Conservation (phyloP, 2,329 filamentous ascomycete genomes). For the Geosmithia morbida region DNA sequence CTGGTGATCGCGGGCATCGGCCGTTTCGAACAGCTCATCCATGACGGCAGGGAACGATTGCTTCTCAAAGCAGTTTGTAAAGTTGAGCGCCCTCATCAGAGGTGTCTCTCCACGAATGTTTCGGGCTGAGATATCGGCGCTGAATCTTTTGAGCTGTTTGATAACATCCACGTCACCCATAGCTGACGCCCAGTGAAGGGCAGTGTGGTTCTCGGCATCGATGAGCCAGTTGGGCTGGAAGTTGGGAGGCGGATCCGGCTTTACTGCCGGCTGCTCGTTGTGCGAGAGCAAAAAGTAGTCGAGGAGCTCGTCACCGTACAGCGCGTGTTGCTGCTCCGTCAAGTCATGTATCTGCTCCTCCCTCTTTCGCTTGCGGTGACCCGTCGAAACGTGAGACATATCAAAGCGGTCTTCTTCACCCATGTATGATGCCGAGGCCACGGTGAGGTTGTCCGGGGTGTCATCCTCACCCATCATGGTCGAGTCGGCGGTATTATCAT, state of each 20-base stretch:
- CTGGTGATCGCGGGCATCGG: slow-evolving; percentile 64
- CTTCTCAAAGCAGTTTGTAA: slow-evolving; percentile 95
- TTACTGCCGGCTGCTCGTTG: slow-evolving; percentile 57
- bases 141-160: slow-evolving; percentile 69
- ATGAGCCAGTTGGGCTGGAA: slow-evolving; percentile 89
- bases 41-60: slow-evolving; percentile 77
- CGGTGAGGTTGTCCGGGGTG: slow-evolving; percentile 68
- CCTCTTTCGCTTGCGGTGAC: slow-evolving; percentile 63
- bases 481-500: slow-evolving; percentile 39
- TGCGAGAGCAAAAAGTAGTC: slow-evolving; percentile 83
- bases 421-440: slow-evolving; percentile 73
- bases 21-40: slow-evolving; percentile 68
- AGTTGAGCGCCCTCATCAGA: slow-evolving; percentile 85
- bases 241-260: slow-evolving; percentile 66
- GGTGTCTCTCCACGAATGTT: slow-evolving; percentile 74
- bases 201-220: slow-evolving; percentile 82
- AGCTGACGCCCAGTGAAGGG: slow-evolving; percentile 90
- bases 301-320: slow-evolving; percentile 85
- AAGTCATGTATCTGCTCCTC: slow-evolving; percentile 46
- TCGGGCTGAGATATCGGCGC: slow-evolving; percentile 57
- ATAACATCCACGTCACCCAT: slow-evolving; percentile 95
- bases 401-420: slow-evolving; percentile 71
- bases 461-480: slow-evolving; percentile 58
- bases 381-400: slow-evolving; percentile 46
- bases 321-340: slow-evolving; percentile 70